Evolutionary conservation across 192 early-diverging fungal species (phyloP).

Genomic region (Chytriomyces sp.): DNA sequence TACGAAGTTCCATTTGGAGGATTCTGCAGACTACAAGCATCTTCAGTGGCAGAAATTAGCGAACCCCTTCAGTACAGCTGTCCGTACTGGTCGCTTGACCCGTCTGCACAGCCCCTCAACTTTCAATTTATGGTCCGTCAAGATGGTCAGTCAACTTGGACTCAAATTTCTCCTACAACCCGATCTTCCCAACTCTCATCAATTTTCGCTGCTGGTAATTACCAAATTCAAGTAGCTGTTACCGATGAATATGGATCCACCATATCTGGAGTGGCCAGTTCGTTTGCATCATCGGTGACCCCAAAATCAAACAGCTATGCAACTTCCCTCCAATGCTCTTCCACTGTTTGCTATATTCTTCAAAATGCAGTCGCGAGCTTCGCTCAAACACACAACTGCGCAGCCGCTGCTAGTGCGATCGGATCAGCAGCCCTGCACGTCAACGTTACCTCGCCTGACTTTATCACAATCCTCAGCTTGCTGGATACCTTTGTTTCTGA

Average conservation of each 20-base stretch:
- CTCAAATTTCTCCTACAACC: background rate
- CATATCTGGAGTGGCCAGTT: background rate
- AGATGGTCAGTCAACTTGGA: background rate
- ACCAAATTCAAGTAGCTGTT: slow-evolving; percentile 11
- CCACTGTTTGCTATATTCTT: background rate
- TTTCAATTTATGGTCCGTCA: slow-evolving; percentile 5
- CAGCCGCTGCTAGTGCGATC: slow-evolving; percentile 5
- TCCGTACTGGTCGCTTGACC: slow-evolving; percentile 25
- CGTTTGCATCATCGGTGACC: background rate
- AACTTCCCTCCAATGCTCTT: background rate
- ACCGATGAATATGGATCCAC: slow-evolving; percentile 19
- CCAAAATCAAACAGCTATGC: background rate
- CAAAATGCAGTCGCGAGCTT: background rate
- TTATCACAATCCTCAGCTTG: slow-evolving; percentile 2
- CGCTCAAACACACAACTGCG: slow-evolving; percentile 22
- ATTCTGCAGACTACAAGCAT: slow-evolving; percentile 7
- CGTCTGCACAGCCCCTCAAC: slow-evolving; percentile 15
- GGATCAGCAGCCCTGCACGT: slow-evolving; percentile 10
- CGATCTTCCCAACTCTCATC: slow-evolving; percentile 11
- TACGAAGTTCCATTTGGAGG: slow-evolving; percentile 21
- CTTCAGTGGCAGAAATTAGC: slow-evolving; percentile 1
- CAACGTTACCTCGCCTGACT: slow-evolving; percentile 1
- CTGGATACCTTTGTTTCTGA: background rate
- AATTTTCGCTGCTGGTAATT: slow-evolving; percentile 4
- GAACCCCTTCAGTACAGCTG: slow-evolving; percentile 26